phyloP scores from a whole-genome alignment of 306 rosid genomes.

The Macrotyloma uniflorum region DNA sequence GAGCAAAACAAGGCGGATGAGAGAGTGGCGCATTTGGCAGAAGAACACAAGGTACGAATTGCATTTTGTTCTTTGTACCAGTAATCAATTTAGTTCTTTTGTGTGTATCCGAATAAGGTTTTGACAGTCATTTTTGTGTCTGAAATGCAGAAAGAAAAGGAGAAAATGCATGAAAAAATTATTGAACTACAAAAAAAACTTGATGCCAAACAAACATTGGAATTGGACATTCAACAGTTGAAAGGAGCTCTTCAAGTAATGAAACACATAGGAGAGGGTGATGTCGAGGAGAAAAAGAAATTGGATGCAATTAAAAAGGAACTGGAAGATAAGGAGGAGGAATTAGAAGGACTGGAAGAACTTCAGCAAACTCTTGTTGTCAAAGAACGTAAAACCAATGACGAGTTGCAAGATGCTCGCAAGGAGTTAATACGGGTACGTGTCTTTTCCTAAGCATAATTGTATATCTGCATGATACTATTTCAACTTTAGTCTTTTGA shows the following conservation, averaged over 20 bases:
- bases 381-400: conserved; percentile 70
- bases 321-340: conserved; percentile 68
- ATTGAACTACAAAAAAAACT: conserved; percentile 66
- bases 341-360: conserved; percentile 38
- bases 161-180: conserved; percentile 53
- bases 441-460: not conserved
- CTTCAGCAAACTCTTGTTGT: conserved; percentile 54
- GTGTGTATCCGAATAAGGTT: not conserved
- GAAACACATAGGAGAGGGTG: conserved; percentile 74
- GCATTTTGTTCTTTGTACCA: not conserved
- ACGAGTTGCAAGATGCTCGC: conserved; percentile 85
- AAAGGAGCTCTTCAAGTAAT: conserved; percentile 75
- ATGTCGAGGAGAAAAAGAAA: conserved; percentile 54
- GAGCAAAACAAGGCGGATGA: conserved; percentile 76
- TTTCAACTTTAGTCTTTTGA: not conserved
- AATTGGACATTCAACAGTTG: conserved; percentile 62
- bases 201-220: conserved; percentile 75
- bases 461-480: not conserved
- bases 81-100: conserved; percentile 1
- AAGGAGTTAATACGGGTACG: conserved; percentile 67
- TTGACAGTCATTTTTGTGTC: conserved; percentile 15
- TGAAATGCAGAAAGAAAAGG: conserved; percentile 68
- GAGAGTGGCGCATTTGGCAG: conserved; percentile 59
- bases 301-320: conserved; percentile 48
- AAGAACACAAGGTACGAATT: conserved; percentile 58